These are phyloP conservation scores for Lantana camara DNA, from an alignment of 257 asterid genomes.

Conservation along the genomic window DNA sequence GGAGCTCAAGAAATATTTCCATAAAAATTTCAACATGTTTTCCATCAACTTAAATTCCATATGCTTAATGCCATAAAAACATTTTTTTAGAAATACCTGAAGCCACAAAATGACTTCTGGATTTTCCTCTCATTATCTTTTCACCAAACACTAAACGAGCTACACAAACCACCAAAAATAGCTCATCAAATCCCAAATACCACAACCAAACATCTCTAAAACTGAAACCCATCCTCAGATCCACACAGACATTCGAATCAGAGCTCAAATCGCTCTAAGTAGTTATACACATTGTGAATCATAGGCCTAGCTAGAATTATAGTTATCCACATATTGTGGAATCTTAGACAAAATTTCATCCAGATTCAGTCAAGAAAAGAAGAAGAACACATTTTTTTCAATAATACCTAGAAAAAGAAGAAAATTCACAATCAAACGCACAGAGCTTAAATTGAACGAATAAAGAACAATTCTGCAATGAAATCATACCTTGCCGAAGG, in stretches of 20 bases:
- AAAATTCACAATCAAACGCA: too few relatives aligned
- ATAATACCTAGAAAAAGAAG: too few relatives aligned
- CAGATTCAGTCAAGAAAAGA: neutral
- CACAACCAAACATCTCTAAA: neutral
- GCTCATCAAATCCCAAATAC: slow-evolving; percentile 8
- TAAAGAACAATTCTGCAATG: too few relatives aligned
- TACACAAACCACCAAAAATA: slow-evolving; percentile 17
- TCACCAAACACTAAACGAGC: slow-evolving; percentile 14
- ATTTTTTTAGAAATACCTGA: neutral
- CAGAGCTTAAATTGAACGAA: too few relatives aligned
- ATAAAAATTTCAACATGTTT: slow-evolving; percentile 10
- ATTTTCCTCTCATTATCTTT: neutral
- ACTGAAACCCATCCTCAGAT: slow-evolving; percentile 31
- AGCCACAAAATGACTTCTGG: neutral
- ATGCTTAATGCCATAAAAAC: neutral
- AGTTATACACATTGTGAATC: too few relatives aligned
- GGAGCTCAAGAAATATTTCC: neutral
- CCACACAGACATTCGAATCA: slow-evolving; percentile 30
- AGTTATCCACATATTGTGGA: neutral
- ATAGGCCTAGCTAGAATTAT: neutral
- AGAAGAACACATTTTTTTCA: too few relatives aligned
- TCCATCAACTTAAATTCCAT: slow-evolving; percentile 11
- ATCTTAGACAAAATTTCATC: neutral
- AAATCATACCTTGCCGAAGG: too few relatives aligned
- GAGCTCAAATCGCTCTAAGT: slow-evolving; percentile 17